Conservation (phyloP, 2,329 filamentous ascomycete species). For the Penicillium sp. region DNA sequence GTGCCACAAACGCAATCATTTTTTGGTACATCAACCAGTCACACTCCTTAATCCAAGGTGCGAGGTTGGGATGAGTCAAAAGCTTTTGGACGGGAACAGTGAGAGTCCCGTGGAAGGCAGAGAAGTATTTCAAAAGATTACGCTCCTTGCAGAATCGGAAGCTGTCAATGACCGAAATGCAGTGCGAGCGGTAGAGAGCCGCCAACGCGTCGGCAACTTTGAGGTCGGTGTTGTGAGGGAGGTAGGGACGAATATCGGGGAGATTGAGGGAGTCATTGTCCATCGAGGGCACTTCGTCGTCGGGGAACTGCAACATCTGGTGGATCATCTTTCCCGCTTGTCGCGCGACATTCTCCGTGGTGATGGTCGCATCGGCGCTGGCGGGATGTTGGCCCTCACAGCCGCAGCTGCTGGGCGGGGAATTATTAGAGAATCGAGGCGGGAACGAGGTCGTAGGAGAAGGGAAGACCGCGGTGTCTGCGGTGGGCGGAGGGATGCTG, state of each 20-base stretch:
- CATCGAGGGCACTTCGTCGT: constrained; percentile 39
- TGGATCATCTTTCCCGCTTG: constrained; percentile 45
- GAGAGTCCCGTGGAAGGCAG: constrained; percentile 92
- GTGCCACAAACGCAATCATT: constrained; percentile 89
- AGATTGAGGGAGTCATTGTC: constrained; percentile 76
- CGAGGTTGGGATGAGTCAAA: constrained; percentile 77
- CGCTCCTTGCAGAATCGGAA: constrained; percentile 97
- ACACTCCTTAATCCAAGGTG: constrained; percentile 92
- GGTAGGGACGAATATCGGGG: constrained; percentile 82
- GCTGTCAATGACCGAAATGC: constrained; percentile 91
- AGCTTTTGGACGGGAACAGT: constrained; percentile 96
- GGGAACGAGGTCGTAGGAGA: constrained; percentile 44
- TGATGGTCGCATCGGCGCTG: constrained; percentile 37
- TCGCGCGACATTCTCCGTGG: constrained; percentile 41
- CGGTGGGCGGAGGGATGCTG: constrained; percentile 38
- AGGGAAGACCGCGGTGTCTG: constrained; percentile 46
- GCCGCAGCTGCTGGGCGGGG: constrained; percentile 29
- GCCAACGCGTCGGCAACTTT: constrained; percentile 85
- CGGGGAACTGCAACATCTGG: constrained; percentile 45
- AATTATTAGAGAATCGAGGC: constrained; percentile 33
- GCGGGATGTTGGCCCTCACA: constrained; percentile 35
- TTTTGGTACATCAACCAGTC: constrained; percentile 96
- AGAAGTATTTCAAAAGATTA: constrained; percentile 92
- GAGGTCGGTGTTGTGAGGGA: constrained; percentile 79
- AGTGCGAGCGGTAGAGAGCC: constrained; percentile 90